Conservation (phyloP, 768 basidiomycete species). For the Imleria badia region DNA sequence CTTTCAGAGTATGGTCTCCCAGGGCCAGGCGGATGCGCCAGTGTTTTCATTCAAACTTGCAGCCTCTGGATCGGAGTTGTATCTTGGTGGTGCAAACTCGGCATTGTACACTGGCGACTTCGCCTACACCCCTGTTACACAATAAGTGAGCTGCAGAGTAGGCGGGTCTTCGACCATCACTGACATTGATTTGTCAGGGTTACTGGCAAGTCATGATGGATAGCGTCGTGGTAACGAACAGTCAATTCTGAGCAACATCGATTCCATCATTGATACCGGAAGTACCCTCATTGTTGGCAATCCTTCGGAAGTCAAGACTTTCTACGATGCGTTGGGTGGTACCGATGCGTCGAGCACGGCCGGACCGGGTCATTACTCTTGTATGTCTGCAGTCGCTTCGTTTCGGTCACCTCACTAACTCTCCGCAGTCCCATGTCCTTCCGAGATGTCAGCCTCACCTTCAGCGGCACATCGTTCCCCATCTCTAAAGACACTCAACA, state of each 20-base stretch:
- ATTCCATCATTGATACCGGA: conserved; percentile 25
- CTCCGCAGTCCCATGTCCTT: conserved; percentile 32
- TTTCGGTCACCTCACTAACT: neutral
- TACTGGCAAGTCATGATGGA: conserved; percentile 23
- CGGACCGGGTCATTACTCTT: conserved; percentile 35
- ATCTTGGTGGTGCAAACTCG: conserved; percentile 50
- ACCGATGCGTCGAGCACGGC: conserved; percentile 13
- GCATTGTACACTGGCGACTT: conserved; percentile 45
- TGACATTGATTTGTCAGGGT: conserved; percentile 4
- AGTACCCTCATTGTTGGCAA: conserved; percentile 10
- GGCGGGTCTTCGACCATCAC: too few relatives aligned
- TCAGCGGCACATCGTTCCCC: conserved; percentile 36
- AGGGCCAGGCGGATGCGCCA: conserved; percentile 32
- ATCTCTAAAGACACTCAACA: conserved; percentile 35
- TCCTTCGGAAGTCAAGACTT: conserved; percentile 5
- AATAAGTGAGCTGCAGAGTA: neutral
- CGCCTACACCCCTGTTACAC: conserved; percentile 27
- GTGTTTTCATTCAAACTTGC: conserved; percentile 52
- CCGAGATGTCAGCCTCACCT: conserved; percentile 34
- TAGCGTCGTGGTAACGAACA: neutral
- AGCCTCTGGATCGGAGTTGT: conserved; percentile 41
- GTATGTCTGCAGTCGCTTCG: conserved; percentile 15
- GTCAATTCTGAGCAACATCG: conserved; percentile 4
- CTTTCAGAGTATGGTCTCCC: conserved; percentile 41
- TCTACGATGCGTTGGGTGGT: conserved; percentile 29